Conservation (phyloP, 306 rosid species). For the Psophocarpus tetragonolobus region DNA sequence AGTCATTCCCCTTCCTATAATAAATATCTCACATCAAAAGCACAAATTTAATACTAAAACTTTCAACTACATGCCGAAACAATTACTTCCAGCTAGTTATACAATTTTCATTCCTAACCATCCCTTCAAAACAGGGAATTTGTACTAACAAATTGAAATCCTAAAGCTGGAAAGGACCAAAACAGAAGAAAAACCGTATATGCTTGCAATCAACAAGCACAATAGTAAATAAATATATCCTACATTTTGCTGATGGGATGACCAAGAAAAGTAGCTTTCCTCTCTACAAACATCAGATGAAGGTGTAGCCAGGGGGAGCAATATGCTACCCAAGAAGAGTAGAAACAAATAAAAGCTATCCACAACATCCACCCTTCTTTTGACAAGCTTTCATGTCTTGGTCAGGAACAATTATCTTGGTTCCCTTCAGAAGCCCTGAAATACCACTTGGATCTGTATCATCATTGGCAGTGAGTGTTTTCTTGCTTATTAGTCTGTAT, state of each 20-base stretch:
- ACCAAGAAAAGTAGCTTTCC: slow-evolving; percentile 13
- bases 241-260: slow-evolving; percentile 29
- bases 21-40: neutral
- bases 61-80: neutral
- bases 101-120: slow-evolving; percentile 31
- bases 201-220: slow-evolving; percentile 28
- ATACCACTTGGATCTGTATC: slow-evolving; percentile 48
- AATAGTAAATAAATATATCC: slow-evolving; percentile 32
- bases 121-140: slow-evolving; percentile 22
- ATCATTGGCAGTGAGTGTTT: slow-evolving; percentile 63
- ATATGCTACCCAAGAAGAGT: slow-evolving; percentile 12
- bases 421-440: slow-evolving; percentile 72
- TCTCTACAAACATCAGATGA: slow-evolving; percentile 30
- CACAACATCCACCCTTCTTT: slow-evolving; percentile 63
- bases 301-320: slow-evolving; percentile 15
- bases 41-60: neutral
- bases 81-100: slow-evolving; percentile 9
- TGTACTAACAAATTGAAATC: slow-evolving; percentile 42
- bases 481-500: slow-evolving; percentile 72
- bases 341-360: slow-evolving; percentile 9
- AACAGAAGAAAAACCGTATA: neutral
- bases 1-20: neutral
- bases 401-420: slow-evolving; percentile 63
- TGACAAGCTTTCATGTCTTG: slow-evolving; percentile 30
- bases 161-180: slow-evolving; percentile 29